Evolutionary conservation across 2,329 filamentous ascomycete species (phyloP).

Genomic region (Pseudopithomyces chartarum): DNA sequence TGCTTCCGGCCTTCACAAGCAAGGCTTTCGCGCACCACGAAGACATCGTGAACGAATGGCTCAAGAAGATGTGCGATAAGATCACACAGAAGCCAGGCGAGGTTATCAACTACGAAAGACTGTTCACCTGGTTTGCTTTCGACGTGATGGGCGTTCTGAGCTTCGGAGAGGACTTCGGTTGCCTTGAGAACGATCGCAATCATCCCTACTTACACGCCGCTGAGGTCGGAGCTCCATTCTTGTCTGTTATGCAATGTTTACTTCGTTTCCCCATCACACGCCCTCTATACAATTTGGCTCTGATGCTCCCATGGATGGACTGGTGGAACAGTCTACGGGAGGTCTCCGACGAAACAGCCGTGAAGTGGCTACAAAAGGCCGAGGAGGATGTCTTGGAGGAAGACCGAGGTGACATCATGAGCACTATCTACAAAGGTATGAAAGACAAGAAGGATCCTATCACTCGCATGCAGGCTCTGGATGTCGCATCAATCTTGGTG

Average conservation of each 20-base stretch:
- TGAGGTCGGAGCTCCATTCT: conserved; percentile 23
- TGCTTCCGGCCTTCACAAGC: background rate
- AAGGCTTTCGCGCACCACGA: background rate
- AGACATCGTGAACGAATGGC: background rate
- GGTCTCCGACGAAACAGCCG: conserved; percentile 29
- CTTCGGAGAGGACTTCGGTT: conserved; percentile 52
- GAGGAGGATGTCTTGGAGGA: conserved; percentile 4
- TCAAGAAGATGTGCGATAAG: background rate
- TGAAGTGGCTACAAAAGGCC: conserved; percentile 9
- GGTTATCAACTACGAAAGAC: background rate
- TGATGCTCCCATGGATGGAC: background rate
- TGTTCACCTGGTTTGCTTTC: conserved; percentile 6
- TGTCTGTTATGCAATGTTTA: conserved; percentile 20
- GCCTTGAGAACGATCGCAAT: conserved; percentile 5
- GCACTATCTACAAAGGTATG: background rate
- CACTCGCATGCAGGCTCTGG: background rate
- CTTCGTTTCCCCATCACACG: background rate
- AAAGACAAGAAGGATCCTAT: conserved; percentile 1
- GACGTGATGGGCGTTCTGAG: conserved; percentile 49
- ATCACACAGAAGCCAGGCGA: background rate
- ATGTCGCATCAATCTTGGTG: background rate
- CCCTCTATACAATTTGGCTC: background rate
- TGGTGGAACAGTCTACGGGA: conserved; percentile 25
- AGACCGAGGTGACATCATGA: background rate
- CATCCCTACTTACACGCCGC: conserved; percentile 34